Conservation (phyloP, 768 basidiomycete genomes). For the Candolleomyces efflorescens region DNA sequence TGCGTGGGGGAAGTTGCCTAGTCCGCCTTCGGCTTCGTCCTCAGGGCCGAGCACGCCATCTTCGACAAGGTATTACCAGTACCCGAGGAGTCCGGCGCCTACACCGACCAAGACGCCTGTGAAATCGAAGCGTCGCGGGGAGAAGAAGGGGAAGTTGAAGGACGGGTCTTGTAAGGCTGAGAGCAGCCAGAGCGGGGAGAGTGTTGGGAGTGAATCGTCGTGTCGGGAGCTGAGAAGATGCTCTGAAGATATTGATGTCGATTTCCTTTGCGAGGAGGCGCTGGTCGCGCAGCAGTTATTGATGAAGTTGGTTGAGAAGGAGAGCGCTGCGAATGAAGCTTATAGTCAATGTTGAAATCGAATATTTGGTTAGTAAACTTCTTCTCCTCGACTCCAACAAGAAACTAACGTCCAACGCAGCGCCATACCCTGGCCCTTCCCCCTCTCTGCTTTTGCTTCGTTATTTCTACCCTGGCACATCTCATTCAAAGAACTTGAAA, state of each 20-base stretch:
- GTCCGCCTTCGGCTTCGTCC: conserved; percentile 7
- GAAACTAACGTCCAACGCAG: too few relatives aligned
- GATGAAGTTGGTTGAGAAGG: conserved; percentile 21
- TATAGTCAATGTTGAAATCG: background rate
- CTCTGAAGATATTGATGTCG: conserved; percentile 22
- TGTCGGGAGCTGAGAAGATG: background rate
- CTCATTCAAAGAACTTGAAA: too few relatives aligned
- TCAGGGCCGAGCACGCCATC: background rate
- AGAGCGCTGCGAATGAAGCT: background rate
- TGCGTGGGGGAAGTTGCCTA: conserved; percentile 22
- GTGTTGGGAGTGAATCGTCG: background rate
- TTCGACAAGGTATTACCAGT: background rate
- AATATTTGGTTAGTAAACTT: background rate
- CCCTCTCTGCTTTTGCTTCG: too few relatives aligned
- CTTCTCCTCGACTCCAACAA: background rate
- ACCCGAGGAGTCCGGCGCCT: background rate
- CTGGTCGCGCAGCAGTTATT: conserved; percentile 29
- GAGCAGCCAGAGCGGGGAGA: background rate
- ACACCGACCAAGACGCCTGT: conserved; percentile 1
- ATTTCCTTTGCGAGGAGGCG: conserved; percentile 28
- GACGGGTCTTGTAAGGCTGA: background rate
- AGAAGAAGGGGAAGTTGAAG: background rate
- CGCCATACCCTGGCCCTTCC: too few relatives aligned
- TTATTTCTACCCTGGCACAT: too few relatives aligned
- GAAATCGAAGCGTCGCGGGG: conserved; percentile 1